Percentiles rank a stretch among this genome's conserved stretches.
Evolutionary conservation across 495 filamentous ascomycete genomes (phyloP).

Genomic region (Evernia prunastri): DNA sequence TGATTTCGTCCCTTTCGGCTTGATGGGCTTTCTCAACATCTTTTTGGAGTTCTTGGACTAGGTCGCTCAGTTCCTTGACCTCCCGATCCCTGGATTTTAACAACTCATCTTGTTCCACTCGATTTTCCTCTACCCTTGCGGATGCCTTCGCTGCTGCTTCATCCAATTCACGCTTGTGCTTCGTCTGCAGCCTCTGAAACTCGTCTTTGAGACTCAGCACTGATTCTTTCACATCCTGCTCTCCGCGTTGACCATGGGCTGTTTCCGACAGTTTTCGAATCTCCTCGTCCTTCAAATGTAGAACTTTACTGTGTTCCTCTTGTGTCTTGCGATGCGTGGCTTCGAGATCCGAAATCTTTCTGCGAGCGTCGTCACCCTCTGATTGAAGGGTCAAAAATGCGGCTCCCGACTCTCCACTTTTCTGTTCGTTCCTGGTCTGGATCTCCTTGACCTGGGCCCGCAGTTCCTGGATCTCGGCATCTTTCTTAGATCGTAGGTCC

Average conservation of each 20-base stretch:
- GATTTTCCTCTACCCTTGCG: conserved; percentile 3
- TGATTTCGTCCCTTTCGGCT: conserved; percentile 11
- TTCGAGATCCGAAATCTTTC: conserved; percentile 13
- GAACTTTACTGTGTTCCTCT: neutral
- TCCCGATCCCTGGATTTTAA: conserved; percentile 14
- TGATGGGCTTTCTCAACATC: conserved; percentile 3
- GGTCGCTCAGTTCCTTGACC: conserved; percentile 13
- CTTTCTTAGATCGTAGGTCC: neutral
- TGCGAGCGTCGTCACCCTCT: conserved; percentile 9
- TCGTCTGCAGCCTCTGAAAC: conserved; percentile 10
- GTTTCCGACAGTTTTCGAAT: neutral
- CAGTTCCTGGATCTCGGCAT: conserved; percentile 10
- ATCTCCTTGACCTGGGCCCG: conserved; percentile 9
- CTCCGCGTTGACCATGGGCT: neutral
- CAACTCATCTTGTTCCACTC: conserved; percentile 11
- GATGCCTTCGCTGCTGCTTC: conserved; percentile 2
- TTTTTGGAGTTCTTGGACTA: conserved; percentile 14
- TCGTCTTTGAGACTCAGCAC: conserved; percentile 10
- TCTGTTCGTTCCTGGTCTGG: conserved; percentile 5
- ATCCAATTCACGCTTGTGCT: conserved; percentile 17
- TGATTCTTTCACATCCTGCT: conserved; percentile 15
- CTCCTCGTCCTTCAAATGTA: conserved; percentile 11
- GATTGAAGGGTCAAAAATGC: conserved; percentile 4
- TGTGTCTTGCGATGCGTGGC: conserved; percentile 2
- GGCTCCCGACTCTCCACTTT: conserved; percentile 4